A percentile compares a stretch with the other conserved stretches of the same genome.
Conservation (phyloP, 805 yeast genomes). For the Sporopachydermia lactativora region DNA sequence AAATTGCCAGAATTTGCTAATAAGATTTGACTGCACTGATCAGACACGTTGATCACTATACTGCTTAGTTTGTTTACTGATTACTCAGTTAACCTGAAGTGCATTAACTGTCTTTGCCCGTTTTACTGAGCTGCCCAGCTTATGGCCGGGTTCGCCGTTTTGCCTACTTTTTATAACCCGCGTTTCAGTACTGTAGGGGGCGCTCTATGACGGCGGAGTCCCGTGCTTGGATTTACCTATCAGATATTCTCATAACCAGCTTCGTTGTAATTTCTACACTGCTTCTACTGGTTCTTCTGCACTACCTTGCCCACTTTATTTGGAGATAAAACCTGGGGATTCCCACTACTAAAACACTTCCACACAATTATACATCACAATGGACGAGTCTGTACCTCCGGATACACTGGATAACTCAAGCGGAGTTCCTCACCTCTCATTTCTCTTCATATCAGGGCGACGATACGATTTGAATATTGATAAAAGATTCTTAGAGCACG, state of each 20-base stretch:
- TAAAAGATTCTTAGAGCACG: slow-evolving; percentile 8
- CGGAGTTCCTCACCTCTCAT: no score
- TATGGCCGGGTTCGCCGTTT: slow-evolving; percentile 5
- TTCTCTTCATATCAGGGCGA: slow-evolving; percentile 13
- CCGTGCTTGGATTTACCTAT: not conserved
- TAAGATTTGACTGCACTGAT: no score
- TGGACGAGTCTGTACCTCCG: no score
- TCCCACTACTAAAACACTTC: not conserved
- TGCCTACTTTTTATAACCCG: no score
- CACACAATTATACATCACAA: no score
- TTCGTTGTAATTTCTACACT: not conserved
- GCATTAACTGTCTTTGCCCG: no score
- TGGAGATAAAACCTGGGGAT: not conserved
- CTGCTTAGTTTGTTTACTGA: no score
- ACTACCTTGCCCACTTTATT: not conserved
- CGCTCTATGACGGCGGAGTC: not conserved
- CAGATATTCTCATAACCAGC: not conserved
- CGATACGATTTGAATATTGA: slow-evolving; percentile 10
- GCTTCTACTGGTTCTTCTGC: not conserved
- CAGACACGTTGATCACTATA: no score
- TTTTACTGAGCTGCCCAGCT: no score
- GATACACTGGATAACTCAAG: no score
- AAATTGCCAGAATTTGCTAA: no score
- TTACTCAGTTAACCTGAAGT: no score
- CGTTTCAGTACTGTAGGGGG: slow-evolving; percentile 7